Evolutionary conservation across 176 grass and related monocot genomes (phyloP).

Genomic region (Ensete glaucum): DNA sequence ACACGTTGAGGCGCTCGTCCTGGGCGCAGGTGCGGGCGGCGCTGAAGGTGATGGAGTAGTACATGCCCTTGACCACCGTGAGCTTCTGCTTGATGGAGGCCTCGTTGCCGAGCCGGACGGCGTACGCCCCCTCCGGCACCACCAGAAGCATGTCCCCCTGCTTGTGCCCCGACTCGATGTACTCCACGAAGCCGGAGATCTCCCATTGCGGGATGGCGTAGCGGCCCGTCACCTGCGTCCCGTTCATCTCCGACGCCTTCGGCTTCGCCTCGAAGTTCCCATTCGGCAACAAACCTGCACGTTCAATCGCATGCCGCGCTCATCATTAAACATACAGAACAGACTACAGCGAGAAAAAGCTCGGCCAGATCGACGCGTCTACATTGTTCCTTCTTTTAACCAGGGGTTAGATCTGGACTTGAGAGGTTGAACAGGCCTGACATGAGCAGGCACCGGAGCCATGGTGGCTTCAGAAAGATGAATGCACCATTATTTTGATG

Average conservation of each 20-base stretch:
- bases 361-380: too few species aligned
- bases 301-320: too few species aligned
- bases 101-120: slow-evolving; percentile 81
- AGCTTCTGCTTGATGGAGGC: slow-evolving; percentile 65
- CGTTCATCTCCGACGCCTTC: slow-evolving; percentile 44
- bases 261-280: slow-evolving; percentile 81
- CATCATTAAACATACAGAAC: too few species aligned
- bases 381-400: too few species aligned
- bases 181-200: slow-evolving; percentile 75
- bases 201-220: slow-evolving; percentile 53
- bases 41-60: slow-evolving; percentile 91
- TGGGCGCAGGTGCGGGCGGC: slow-evolving; percentile 87
- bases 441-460: too few species aligned
- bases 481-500: too few species aligned
- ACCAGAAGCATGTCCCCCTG: slow-evolving; percentile 91
- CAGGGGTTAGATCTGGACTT: too few species aligned
- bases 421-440: too few species aligned
- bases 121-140: slow-evolving; percentile 76
- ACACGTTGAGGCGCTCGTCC: slow-evolving; percentile 70
- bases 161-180: slow-evolving; percentile 89
- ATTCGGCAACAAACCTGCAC: slow-evolving; percentile 66
- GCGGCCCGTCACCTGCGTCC: slow-evolving; percentile 49
- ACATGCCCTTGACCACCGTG: slow-evolving; percentile 31
- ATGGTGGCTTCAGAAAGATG: too few species aligned
- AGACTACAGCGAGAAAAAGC: too few species aligned